A percentile compares a stretch with the other conserved stretches of the same genome.
These are phyloP conservation scores for Suillus subaureus DNA, from an alignment of 768 basidiomycete species.

Conservation along the genomic window DNA sequence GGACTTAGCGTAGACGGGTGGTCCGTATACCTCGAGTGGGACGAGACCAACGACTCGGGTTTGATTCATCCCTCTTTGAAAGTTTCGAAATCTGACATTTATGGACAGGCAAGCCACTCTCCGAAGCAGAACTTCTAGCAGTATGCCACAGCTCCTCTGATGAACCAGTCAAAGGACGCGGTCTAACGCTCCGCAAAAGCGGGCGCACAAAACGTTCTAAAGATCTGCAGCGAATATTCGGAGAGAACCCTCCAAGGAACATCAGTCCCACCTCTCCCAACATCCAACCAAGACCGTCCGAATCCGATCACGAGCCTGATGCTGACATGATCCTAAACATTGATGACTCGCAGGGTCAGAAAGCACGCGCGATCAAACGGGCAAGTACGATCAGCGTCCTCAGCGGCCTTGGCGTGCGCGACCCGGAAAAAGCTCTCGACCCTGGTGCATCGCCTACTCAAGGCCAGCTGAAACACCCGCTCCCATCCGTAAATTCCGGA, in stretches of 20 bases:
- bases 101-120: slow-evolving; percentile 61
- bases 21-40: slow-evolving; percentile 77
- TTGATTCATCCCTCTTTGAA: slow-evolving; percentile 23
- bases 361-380: slow-evolving; percentile 55
- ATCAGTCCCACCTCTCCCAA: slow-evolving; percentile 40
- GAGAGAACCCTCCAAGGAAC: slow-evolving; percentile 42
- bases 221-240: slow-evolving; percentile 49
- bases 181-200: slow-evolving; percentile 70
- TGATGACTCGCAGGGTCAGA: slow-evolving; percentile 26
- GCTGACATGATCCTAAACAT: slow-evolving; percentile 30
- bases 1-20: slow-evolving; percentile 86
- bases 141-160: slow-evolving; percentile 84
- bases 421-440: slow-evolving; percentile 69
- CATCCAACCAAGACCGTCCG: slow-evolving; percentile 17
- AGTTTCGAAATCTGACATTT: slow-evolving; percentile 6
- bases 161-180: slow-evolving; percentile 78
- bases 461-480: slow-evolving; percentile 21
- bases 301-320: slow-evolving; percentile 41
- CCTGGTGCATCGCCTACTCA: slow-evolving; percentile 54
- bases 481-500: slow-evolving; percentile 11
- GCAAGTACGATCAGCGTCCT: slow-evolving; percentile 95
- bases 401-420: slow-evolving; percentile 87
- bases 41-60: slow-evolving; percentile 54
- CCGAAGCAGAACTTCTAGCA: slow-evolving; percentile 76
- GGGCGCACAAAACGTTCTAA: slow-evolving; percentile 42